These are phyloP conservation scores for Corniculantispora saksenae DNA, from an alignment of 2,329 filamentous ascomycete genomes.

Conservation along the genomic window DNA sequence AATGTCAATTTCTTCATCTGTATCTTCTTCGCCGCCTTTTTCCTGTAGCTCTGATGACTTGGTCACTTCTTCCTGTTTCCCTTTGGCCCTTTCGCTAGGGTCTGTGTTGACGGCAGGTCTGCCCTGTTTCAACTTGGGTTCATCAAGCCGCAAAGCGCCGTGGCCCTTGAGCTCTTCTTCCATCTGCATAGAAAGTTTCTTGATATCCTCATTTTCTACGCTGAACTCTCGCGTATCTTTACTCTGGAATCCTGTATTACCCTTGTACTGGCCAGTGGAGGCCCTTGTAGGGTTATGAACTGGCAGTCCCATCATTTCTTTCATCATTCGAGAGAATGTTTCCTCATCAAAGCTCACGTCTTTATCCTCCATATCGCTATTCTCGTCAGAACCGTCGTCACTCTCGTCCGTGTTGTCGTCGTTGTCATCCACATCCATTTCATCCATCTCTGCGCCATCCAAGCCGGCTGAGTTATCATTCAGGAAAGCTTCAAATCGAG, in stretches of 20 bases:
- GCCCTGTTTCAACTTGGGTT: slow-evolving; percentile 32
- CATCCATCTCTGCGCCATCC: slow-evolving; percentile 73
- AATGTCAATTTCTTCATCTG: slow-evolving; percentile 66
- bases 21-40: slow-evolving; percentile 52
- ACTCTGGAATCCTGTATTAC: neutral
- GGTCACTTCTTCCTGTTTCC: slow-evolving; percentile 18
- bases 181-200: slow-evolving; percentile 66
- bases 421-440: slow-evolving; percentile 69
- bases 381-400: slow-evolving; percentile 55
- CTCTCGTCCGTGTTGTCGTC: slow-evolving; percentile 51
- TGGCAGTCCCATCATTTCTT: slow-evolving; percentile 79
- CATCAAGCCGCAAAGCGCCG: slow-evolving; percentile 62
- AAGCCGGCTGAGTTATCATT: slow-evolving; percentile 80
- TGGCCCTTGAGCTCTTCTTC: slow-evolving; percentile 71
- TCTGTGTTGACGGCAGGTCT: slow-evolving; percentile 25
- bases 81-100: slow-evolving; percentile 20
- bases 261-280: neutral
- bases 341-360: slow-evolving; percentile 81
- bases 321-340: slow-evolving; percentile 85
- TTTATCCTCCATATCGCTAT: slow-evolving; percentile 68
- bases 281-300: slow-evolving; percentile 21
- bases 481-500: slow-evolving; percentile 88
- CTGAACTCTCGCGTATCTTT: neutral
- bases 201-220: slow-evolving; percentile 61
- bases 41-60: slow-evolving; percentile 29